Evolutionary conservation across 768 basidiomycete species (phyloP), one percentile per base, ranked within the genome.

Genomic region (Neoboletus subvelutipes): DNA sequence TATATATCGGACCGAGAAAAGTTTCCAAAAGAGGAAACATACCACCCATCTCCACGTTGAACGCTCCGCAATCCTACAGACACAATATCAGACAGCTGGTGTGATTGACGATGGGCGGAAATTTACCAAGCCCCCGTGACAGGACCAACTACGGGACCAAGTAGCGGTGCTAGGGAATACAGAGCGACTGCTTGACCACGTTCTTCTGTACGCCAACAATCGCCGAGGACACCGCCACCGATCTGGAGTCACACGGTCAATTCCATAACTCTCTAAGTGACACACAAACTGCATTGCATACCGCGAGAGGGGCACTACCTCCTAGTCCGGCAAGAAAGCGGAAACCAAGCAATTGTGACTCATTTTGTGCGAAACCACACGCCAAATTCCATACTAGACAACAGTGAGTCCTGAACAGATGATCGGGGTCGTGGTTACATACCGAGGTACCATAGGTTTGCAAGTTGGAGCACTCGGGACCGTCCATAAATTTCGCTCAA

Each of bases 11-110:
- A 28, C 12, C 8, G 22, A 37, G 20, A 13, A 17, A 43, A 0
- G 12, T 7, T 3, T 18, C 0, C 2, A 39, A 37, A 41, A 4
- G 22, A 43, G 4, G 13, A 37, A 5, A 76, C 82, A 41, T 68
- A 82, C 83, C 31, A 88, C 86, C 87, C 86, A 89, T 67, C 85
- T 75, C 88, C 88, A 90, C 0, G 84, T 84, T 0, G 85, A 79
- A 37, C 72, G 74, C 41, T 88, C 75, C 0, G 83, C 82, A 28
- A 90, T 80, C 75, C 61, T 80, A 17, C 62, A 66, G 13, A 66
- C 60, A 33, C 0, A 20, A 33, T 17, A 29, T 49, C 4, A 50
- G 26, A 45, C 22, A 22, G 13, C 15, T 3, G 20, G n/a, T 13
- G 10, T 15, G 22, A 39, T 43, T 17, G 29, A 31, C 7, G 8